Evolutionary conservation across 345 rosid species (phyloP).

Genomic region (Linum lewisii): DNA sequence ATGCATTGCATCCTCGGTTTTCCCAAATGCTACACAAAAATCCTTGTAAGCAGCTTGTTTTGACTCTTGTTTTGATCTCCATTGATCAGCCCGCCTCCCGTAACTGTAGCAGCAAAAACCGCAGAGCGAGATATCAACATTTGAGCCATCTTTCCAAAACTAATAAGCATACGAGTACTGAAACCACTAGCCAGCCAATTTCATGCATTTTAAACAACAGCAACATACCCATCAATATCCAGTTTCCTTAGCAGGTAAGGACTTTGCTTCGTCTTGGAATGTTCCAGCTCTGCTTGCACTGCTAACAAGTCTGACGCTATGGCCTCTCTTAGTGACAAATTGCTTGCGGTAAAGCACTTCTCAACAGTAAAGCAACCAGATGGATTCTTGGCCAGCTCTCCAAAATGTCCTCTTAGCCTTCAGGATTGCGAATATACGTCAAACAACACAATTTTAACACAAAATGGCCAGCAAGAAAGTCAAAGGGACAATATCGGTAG

Average conservation of each 20-base stretch:
- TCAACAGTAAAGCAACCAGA: slow-evolving; percentile 86
- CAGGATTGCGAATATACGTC: neutral
- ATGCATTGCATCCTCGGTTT: neutral
- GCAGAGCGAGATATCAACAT: neutral
- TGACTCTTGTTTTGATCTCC: slow-evolving; percentile 72
- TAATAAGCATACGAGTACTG: neutral
- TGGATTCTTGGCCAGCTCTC: slow-evolving; percentile 54
- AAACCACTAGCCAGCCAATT: neutral
- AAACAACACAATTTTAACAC: neutral
- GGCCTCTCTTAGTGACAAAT: slow-evolving; percentile 54
- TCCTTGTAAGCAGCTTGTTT: slow-evolving; percentile 70
- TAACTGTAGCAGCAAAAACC: slow-evolving; percentile 30
- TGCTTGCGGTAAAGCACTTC: slow-evolving; percentile 67
- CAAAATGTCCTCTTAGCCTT: slow-evolving; percentile 79
- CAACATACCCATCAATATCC: slow-evolving; percentile 64
- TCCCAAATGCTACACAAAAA: slow-evolving; percentile 54
- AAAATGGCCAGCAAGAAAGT: slow-evolving; percentile 3
- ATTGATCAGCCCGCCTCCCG: slow-evolving; percentile 54
- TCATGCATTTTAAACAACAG: neutral
- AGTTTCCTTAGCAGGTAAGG: slow-evolving; percentile 68
- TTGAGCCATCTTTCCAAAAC: neutral
- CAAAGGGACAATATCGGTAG: slow-evolving; percentile 1
- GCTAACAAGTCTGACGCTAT: slow-evolving; percentile 62
- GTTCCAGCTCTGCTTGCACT: slow-evolving; percentile 39
- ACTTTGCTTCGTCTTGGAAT: slow-evolving; percentile 69